Conservation (phyloP, 805 yeast genomes). For the Yamadazyma laniorum region DNA sequence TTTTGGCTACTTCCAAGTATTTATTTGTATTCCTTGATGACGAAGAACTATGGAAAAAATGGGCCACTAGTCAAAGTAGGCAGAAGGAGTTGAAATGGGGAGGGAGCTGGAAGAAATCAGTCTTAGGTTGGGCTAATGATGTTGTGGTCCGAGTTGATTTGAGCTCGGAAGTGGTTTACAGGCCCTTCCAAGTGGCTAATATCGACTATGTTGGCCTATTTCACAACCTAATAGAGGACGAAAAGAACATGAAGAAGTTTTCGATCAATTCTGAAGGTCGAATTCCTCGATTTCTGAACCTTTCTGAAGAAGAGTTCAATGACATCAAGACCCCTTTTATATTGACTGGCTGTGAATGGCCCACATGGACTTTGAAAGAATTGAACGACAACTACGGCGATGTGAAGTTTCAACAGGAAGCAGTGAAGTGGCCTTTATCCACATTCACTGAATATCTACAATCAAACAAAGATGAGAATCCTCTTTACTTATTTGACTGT, state of each 20-base stretch:
- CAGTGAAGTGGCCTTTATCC: constrained; percentile 72
- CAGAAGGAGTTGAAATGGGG: constrained; percentile 47
- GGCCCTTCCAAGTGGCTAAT: constrained; percentile 82
- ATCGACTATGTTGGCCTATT: constrained; percentile 56
- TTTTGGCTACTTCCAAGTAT: constrained; percentile 62
- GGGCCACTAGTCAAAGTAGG: constrained; percentile 32
- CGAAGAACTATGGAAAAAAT: constrained; percentile 78
- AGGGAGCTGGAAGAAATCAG: constrained; percentile 79
- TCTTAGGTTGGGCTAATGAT: constrained; percentile 41
- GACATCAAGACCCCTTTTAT: constrained; percentile 65
- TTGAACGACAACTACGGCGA: constrained; percentile 55
- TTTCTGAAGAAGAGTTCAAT: constrained; percentile 49
- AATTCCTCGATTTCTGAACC: constrained; percentile 55
- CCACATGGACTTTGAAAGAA: constrained; percentile 54
- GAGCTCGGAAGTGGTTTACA: constrained; percentile 71
- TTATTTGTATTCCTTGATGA: constrained; percentile 70
- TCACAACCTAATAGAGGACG: constrained; percentile 48
- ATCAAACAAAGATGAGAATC: constrained; percentile 73
- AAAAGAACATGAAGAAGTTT: constrained; percentile 29
- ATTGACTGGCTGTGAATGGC: constrained; percentile 55
- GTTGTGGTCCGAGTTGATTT: constrained; percentile 48
- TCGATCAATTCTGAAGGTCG: constrained; percentile 28
- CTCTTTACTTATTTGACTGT: constrained; percentile 84
- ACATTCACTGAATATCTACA: constrained; percentile 61
- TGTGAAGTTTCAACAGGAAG: constrained; percentile 76